Percentiles rank a stretch among this genome's conserved stretches.
phyloP scores from a whole-genome alignment of 108 stramenopile genomes.

The Asterionellopsis glacialis region DNA sequence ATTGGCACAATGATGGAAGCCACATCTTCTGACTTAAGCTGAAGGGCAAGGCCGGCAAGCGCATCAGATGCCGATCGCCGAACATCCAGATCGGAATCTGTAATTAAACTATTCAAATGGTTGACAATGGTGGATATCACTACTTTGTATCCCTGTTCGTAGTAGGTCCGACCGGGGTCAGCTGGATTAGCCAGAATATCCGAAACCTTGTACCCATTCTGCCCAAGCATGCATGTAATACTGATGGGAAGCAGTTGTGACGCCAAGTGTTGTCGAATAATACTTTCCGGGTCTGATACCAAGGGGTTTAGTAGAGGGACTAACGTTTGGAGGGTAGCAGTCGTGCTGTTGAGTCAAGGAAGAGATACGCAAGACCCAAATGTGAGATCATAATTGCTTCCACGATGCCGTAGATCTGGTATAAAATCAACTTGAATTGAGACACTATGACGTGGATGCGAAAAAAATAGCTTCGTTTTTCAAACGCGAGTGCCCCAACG shows the following conservation, averaged over 20 bases:
- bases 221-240: constrained; percentile 48
- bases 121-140: constrained; percentile 53
- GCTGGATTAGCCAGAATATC: constrained; percentile 30
- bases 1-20: constrained; percentile 50
- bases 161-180: constrained; percentile 25
- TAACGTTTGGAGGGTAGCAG: constrained; percentile 50
- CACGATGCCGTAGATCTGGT: neutral
- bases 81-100: constrained; percentile 76
- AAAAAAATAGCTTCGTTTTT: constrained; percentile 1
- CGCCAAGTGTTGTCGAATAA: constrained; percentile 90
- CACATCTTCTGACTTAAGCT: constrained; percentile 59
- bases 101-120: constrained; percentile 51
- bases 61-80: constrained; percentile 75
- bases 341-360: constrained; percentile 22
- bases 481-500: neutral
- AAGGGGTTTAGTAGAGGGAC: constrained; percentile 71
- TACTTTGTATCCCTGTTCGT: constrained; percentile 32
- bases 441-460: neutral
- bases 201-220: constrained; percentile 24
- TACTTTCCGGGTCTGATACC: constrained; percentile 78
- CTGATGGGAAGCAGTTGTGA: constrained; percentile 76
- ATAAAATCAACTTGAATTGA: neutral
- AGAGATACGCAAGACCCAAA: constrained; percentile 6
- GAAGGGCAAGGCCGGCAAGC: constrained; percentile 61
- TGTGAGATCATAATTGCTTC: neutral